Evolutionary conservation across 2,329 filamentous ascomycete genomes (phyloP), one percentile per base, ranked within the genome.

Genomic region (Teratosphaeria epicoccoides): DNA sequence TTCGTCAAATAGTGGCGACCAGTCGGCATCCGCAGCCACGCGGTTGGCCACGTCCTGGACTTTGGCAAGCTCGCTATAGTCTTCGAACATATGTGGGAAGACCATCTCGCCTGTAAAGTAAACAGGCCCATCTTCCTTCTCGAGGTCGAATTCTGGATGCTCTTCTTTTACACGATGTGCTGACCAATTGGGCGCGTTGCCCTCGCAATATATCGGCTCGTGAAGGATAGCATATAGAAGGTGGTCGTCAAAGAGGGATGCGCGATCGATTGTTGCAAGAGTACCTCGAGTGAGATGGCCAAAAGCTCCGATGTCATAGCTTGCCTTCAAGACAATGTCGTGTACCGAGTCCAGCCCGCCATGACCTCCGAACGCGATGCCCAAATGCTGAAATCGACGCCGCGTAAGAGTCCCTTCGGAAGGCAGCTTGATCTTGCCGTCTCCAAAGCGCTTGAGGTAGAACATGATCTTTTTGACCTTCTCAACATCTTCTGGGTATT

Each of bases 91-190:
- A 68, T 87, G 85, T 0, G 86, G 84, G 66, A 83, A 95, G 48
- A 95, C 80, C 88, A 95, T 96, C 71, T 97, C 91, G 54, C 90
- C 89, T 0, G 87, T 88, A 71, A 96, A 95, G 68, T 79, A 86
- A 22, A 93, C 73, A 0, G 84, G 83, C 2, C 71, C 65, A 5
- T 73, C 67, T 25, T 22, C 71, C 57, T 33, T 68, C 2, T 72
- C 68, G 17, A 73, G 61, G 49, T 73, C 69, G 65, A 80, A 82
- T 14, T 69, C 70, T 14, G 17, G 65, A 54, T 70, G 71, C 60
- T 53, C 68, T 57, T 76, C 68, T 57, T 84, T 76, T 49, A 89
- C 71, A 2, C 83, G 76, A 37, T 84, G 73, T 2, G 87, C 85
- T 5, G 88, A 83, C 89, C 89, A 95, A 52, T 81, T 78, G 1